A percentile compares a stretch with the other conserved stretches of the same genome.
Evolutionary conservation across 805 yeast species (phyloP).

Genomic region (Myxozyma udenii): DNA sequence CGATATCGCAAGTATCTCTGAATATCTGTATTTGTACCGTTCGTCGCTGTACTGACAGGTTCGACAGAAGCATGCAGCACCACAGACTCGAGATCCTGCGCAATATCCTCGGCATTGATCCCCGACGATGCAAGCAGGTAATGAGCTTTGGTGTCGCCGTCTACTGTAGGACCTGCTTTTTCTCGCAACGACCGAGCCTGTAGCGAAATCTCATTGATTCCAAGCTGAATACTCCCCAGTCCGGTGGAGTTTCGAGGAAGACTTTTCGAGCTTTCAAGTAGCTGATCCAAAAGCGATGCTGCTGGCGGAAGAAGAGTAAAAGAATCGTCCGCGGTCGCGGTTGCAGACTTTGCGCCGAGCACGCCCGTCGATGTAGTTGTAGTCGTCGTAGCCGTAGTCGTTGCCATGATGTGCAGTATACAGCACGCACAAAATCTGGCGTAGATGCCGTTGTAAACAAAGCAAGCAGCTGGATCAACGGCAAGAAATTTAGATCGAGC

Average conservation of each 20-base stretch:
- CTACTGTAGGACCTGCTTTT: constrained; percentile 33
- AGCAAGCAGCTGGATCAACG: too few species aligned
- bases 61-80: constrained; percentile 38
- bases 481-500: too few species aligned
- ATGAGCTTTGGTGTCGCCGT: constrained; percentile 52
- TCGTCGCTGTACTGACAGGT: constrained; percentile 25
- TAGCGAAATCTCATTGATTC: constrained; percentile 72
- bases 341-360: not conserved
- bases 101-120: constrained; percentile 78
- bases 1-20: constrained; percentile 63
- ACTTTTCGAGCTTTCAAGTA: constrained; percentile 25
- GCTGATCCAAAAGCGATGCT: constrained; percentile 26
- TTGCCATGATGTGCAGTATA: too few species aligned
- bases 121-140: constrained; percentile 89
- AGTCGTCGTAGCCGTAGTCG: too few species aligned
- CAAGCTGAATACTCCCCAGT: constrained; percentile 75
- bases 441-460: too few species aligned
- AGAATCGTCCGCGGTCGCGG: not conserved
- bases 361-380: not conserved
- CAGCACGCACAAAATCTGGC: too few species aligned
- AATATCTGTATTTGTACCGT: constrained; percentile 43
- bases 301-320: constrained; percentile 16
- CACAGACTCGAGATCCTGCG: constrained; percentile 47
- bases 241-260: constrained; percentile 28
- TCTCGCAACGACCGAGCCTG: constrained; percentile 59